These are phyloP conservation scores for Curvularia hawaiiensis DNA, from an alignment of 2,329 filamentous ascomycete genomes.

Conservation along the genomic window DNA sequence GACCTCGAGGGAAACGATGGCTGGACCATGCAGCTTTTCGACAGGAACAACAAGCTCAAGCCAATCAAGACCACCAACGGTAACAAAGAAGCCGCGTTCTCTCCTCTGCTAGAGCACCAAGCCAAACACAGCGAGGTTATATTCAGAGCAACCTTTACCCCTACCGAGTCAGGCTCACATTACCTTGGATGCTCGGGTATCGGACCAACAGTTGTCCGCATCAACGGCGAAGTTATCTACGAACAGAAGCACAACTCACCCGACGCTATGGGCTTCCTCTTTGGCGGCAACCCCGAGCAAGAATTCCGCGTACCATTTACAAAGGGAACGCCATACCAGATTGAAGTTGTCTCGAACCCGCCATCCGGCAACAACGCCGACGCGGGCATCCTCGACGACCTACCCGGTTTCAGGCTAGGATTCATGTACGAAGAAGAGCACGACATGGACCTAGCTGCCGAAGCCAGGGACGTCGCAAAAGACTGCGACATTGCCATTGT, in stretches of 20 bases:
- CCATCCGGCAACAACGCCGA: slow-evolving; percentile 53
- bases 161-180: slow-evolving; percentile 34
- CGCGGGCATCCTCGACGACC: slow-evolving; percentile 33
- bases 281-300: slow-evolving; percentile 67
- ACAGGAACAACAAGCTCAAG: slow-evolving; percentile 26
- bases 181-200: slow-evolving; percentile 44
- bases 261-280: slow-evolving; percentile 68
- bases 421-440: slow-evolving; percentile 42
- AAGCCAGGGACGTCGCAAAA: slow-evolving; percentile 34
- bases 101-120: slow-evolving; percentile 29
- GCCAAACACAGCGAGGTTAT: slow-evolving; percentile 33
- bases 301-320: slow-evolving; percentile 63
- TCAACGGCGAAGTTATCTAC: slow-evolving; percentile 37
- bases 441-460: slow-evolving; percentile 33
- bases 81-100: slow-evolving; percentile 35
- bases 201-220: slow-evolving; percentile 37
- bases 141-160: slow-evolving; percentile 32
- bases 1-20: slow-evolving; percentile 36
- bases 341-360: slow-evolving; percentile 63
- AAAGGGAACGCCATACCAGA: slow-evolving; percentile 64
- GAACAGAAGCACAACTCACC: slow-evolving; percentile 56
- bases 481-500: slow-evolving; percentile 39
- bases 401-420: slow-evolving; percentile 42
- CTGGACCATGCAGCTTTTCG: slow-evolving; percentile 41
- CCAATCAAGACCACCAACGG: slow-evolving; percentile 30